phyloP scores from a whole-genome alignment of 1,284 basidiomycete species.

The Moniliophthora roreri region DNA sequence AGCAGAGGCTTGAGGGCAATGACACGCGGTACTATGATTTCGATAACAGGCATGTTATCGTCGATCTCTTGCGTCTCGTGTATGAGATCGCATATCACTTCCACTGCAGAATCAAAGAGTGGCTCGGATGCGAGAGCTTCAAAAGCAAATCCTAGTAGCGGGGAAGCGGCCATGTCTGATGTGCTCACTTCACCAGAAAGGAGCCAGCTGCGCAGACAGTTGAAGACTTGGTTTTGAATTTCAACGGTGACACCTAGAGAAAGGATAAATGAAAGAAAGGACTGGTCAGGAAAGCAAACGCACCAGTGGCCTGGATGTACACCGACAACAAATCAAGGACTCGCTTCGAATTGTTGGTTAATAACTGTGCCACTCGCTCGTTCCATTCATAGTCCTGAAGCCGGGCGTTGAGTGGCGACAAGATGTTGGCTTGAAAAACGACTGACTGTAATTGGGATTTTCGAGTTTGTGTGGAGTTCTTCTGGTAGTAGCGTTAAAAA shows the following conservation, averaged over 20 bases:
- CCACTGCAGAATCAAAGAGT: slow-evolving; percentile 91
- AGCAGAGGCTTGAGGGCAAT: slow-evolving; percentile 73
- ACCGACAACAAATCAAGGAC: slow-evolving; percentile 82
- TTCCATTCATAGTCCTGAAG: slow-evolving; percentile 79
- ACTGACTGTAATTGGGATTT: slow-evolving; percentile 86
- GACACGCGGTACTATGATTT: slow-evolving; percentile 83
- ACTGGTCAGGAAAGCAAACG: slow-evolving; percentile 23
- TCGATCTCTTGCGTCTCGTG: slow-evolving; percentile 98
- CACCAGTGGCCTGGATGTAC: slow-evolving; percentile 90
- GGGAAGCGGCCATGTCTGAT: slow-evolving; percentile 67
- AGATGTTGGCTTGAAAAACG: background rate
- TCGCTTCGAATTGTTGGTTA: slow-evolving; percentile 73
- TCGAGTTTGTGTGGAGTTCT: slow-evolving; percentile 83
- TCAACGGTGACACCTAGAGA: slow-evolving; percentile 74
- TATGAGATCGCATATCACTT: slow-evolving; percentile 92
- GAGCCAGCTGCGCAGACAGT: slow-evolving; percentile 88
- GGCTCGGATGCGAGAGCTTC: slow-evolving; percentile 82
- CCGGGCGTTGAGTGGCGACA: slow-evolving; percentile 7
- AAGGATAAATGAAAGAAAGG: slow-evolving; percentile 2
- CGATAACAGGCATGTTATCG: slow-evolving; percentile 89
- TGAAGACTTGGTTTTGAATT: slow-evolving; percentile 88
- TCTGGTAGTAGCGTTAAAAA: slow-evolving; percentile 93
- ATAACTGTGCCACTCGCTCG: slow-evolving; percentile 61
- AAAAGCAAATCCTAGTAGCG: slow-evolving; percentile 85
- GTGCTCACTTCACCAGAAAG: slow-evolving; percentile 83